Evolutionary conservation across 2,329 filamentous ascomycete species (phyloP).

Genomic region (Ceratocystiopsis sp.): DNA sequence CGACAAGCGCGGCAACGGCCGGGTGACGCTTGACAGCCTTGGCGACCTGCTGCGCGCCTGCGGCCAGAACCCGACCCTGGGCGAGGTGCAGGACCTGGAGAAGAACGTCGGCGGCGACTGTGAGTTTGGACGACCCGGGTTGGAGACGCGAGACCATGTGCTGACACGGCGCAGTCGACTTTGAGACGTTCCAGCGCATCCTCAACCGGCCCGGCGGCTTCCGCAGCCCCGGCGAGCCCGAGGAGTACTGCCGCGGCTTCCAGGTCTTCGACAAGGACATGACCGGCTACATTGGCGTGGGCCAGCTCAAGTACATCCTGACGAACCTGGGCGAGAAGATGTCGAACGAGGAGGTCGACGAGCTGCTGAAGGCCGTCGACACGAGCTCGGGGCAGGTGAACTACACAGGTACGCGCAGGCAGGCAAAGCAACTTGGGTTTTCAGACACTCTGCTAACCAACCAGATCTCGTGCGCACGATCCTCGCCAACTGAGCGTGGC

Average conservation of each 20-base stretch:
- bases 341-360: constrained; percentile 96
- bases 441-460: not conserved
- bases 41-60: constrained; percentile 92
- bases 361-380: constrained; percentile 95
- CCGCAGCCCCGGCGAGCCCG: constrained; percentile 92
- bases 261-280: constrained; percentile 99
- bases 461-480: constrained; percentile 72
- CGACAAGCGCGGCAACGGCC: constrained; percentile 96
- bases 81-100: constrained; percentile 86
- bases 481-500: constrained; percentile 50
- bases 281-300: constrained; percentile 94
- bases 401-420: constrained; percentile 54
- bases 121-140: constrained; percentile 32
- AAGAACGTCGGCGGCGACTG: constrained; percentile 80
- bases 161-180: constrained; percentile 53
- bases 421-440: not conserved
- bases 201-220: constrained; percentile 96
- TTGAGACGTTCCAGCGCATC: constrained; percentile 90
- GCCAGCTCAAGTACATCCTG: constrained; percentile 93
- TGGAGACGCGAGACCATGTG: not conserved
- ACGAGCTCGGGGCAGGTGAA: constrained; percentile 94
- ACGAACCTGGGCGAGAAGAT: constrained; percentile 99
- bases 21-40: constrained; percentile 69
- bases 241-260: constrained; percentile 97
- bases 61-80: constrained; percentile 90